Evolutionary conservation across 768 basidiomycete species (phyloP).

Genomic region (Kwoniella europaea): DNA sequence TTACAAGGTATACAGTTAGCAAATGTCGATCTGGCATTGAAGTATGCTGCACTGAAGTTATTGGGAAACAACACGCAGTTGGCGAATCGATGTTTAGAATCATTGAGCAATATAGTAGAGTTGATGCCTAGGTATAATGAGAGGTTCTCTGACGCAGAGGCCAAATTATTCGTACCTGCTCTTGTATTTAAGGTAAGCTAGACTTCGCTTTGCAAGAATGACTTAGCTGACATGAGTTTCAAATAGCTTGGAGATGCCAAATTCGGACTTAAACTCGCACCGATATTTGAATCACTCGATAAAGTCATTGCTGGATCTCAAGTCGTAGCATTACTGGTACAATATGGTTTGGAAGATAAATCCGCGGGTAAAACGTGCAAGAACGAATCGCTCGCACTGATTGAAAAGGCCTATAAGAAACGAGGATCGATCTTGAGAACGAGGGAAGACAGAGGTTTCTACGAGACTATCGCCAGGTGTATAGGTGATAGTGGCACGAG

Average conservation of each 20-base stretch:
- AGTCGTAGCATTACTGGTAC: slow-evolving; percentile 82
- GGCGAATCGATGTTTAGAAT: slow-evolving; percentile 83
- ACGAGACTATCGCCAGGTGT: slow-evolving; percentile 43
- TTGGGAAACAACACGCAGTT: slow-evolving; percentile 91
- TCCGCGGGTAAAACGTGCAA: slow-evolving; percentile 54
- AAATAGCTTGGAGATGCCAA: slow-evolving; percentile 85
- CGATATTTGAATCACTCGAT: slow-evolving; percentile 80
- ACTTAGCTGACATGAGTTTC: not conserved
- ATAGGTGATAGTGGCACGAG: slow-evolving; percentile 82
- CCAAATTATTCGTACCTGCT: slow-evolving; percentile 83
- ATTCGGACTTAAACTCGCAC: slow-evolving; percentile 65
- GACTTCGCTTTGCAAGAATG: not conserved
- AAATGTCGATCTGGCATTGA: slow-evolving; percentile 87
- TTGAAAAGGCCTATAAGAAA: slow-evolving; percentile 54
- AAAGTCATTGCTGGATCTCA: slow-evolving; percentile 93
- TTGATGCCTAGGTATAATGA: slow-evolving; percentile 72
- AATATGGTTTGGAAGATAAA: slow-evolving; percentile 74
- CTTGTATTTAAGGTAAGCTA: slow-evolving; percentile 78
- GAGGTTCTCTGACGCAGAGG: slow-evolving; percentile 84
- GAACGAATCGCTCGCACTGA: slow-evolving; percentile 50
- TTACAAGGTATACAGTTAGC: slow-evolving; percentile 73
- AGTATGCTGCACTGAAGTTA: slow-evolving; percentile 87
- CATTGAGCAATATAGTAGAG: slow-evolving; percentile 75
- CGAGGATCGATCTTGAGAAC: slow-evolving; percentile 47
- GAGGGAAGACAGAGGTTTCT: slow-evolving; percentile 44